Conservation (phyloP, 2,329 filamentous ascomycete species). For the Zymoseptoria pseudotritici region DNA sequence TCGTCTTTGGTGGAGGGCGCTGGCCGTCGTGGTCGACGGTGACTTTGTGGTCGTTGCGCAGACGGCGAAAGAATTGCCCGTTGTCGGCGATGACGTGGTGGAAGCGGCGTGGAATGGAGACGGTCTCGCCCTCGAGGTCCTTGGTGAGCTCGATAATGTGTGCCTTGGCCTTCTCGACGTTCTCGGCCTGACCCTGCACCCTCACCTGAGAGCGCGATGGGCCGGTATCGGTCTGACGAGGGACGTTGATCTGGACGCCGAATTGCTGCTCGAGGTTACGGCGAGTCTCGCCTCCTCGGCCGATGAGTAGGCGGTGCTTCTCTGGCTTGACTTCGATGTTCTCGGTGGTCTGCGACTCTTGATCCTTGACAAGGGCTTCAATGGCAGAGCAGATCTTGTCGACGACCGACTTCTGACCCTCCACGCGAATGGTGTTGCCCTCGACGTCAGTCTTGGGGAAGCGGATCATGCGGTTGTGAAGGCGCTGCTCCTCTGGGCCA, state of each 20-base stretch:
- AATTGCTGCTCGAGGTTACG: slow-evolving; percentile 80
- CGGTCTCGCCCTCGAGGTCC: slow-evolving; percentile 77
- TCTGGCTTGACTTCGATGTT: slow-evolving; percentile 75
- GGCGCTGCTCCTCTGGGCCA: slow-evolving; percentile 76
- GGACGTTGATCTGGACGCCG: slow-evolving; percentile 80
- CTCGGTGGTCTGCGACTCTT: slow-evolving; percentile 74
- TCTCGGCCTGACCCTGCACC: slow-evolving; percentile 67
- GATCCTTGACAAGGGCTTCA: slow-evolving; percentile 70
- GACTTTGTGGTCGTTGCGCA: slow-evolving; percentile 78
- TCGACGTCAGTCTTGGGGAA: slow-evolving; percentile 88
- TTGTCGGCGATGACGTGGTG: slow-evolving; percentile 84
- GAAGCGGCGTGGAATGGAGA: slow-evolving; percentile 73
- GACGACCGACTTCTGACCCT: slow-evolving; percentile 75
- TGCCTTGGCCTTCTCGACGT: slow-evolving; percentile 78
- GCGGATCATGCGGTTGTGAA: slow-evolving; percentile 81
- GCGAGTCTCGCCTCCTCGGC: slow-evolving; percentile 81
- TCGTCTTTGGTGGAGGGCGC: slow-evolving; percentile 62
- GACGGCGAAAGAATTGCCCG: slow-evolving; percentile 85
- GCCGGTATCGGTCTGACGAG: slow-evolving; percentile 62
- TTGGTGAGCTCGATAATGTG: slow-evolving; percentile 75
- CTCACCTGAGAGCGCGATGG: slow-evolving; percentile 78
- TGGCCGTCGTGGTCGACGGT: slow-evolving; percentile 87
- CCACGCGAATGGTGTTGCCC: slow-evolving; percentile 70
- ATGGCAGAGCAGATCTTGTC: slow-evolving; percentile 83
- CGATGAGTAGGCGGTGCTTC: slow-evolving; percentile 87